These are phyloP conservation scores for Diutina sp. DNA, from an alignment of 1,139 yeast species.

Conservation along the genomic window DNA sequence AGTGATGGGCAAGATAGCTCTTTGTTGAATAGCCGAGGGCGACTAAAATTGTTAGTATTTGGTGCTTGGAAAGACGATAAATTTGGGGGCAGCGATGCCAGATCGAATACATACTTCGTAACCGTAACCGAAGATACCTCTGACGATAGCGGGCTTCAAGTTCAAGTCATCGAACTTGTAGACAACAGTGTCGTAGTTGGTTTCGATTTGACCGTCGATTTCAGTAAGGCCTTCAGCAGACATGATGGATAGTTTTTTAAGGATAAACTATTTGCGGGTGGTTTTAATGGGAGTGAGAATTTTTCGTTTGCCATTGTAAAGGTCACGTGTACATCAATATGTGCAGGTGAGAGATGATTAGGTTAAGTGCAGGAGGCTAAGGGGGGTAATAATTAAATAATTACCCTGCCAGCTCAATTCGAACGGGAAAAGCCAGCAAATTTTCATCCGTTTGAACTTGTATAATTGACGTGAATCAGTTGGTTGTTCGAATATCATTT, in stretches of 20 bases:
- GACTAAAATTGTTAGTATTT: conserved; percentile 14
- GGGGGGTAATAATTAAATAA: background rate
- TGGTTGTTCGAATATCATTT: no score
- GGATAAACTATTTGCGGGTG: background rate
- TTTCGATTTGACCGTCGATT: conserved; percentile 32
- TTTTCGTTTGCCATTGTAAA: background rate
- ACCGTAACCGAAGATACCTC: conserved; percentile 96
- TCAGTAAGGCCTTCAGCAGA: conserved; percentile 3
- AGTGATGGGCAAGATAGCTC: conserved; percentile 94
- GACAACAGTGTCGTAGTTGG: conserved; percentile 97
- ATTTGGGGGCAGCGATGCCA: background rate
- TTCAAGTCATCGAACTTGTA: conserved; percentile 79
- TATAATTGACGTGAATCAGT: no score
- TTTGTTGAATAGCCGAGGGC: conserved; percentile 96
- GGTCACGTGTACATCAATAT: background rate
- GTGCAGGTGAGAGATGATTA: conserved; percentile 1
- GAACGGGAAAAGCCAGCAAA: no score
- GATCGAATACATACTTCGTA: conserved; percentile 36
- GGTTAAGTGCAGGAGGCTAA: background rate
- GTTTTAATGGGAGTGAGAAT: background rate
- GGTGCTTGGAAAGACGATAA: background rate
- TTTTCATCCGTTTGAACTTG: no score
- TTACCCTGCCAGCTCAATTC: background rate
- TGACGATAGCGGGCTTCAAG: conserved; percentile 64
- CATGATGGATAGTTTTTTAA: conserved; percentile 1